Base-by-base conservation (phyloP, 768 basidiomycete genomes). In the Rhodotorula paludigena region DNA sequence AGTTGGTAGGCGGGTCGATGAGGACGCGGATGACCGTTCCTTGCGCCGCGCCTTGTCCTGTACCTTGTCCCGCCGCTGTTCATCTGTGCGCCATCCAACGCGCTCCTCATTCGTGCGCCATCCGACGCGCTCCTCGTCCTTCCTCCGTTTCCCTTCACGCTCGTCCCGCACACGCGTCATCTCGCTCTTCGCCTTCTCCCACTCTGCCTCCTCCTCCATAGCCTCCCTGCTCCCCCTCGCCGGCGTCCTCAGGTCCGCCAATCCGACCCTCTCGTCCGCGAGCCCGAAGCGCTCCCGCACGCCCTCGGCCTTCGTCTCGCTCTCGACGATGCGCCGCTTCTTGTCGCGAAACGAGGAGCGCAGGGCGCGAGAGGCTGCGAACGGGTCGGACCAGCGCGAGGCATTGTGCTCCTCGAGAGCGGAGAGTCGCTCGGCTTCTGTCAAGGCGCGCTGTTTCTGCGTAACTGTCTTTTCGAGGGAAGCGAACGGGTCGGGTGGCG, bases 391-490 rank as follows among this genome's bases (percentile, higher is more conserved):
- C 72, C 89, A 89, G 74, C 85, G 86, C 45, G 85, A 86, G 69
- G 90, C 86, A 32, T 92, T 90, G 6, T 86, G 81, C 35, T 82
- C 80, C 73, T 90, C 86, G 38, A 99, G 81, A 2, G 87, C 85
- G 73, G 90, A 88, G 32, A 99, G 80, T 6, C 92, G 87, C 9
- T 90, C 88, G 49, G 85, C 83, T 69, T 87, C 87, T 7, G 90
- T 86, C 66, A 87, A 85, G 38, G 85, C 87, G 68, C 86, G 81
- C 68, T 84, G 81, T 52, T 86, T 84, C 75, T 91, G 86, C 0
- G 88, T 86, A 4, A 89, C 86, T 5, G 88, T 87, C 80, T 97
- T 96, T 77, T 98, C 96, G 10, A 98, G 82, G 7, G 87, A 86
- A 3, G 85, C 88, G 41, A 98, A 85, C 0, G 96, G 89, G 77